Percentiles rank a stretch among this genome's conserved stretches.
Evolutionary conservation across 805 yeast species (phyloP).

Genomic region (Debaryomyces tyrocola): DNA sequence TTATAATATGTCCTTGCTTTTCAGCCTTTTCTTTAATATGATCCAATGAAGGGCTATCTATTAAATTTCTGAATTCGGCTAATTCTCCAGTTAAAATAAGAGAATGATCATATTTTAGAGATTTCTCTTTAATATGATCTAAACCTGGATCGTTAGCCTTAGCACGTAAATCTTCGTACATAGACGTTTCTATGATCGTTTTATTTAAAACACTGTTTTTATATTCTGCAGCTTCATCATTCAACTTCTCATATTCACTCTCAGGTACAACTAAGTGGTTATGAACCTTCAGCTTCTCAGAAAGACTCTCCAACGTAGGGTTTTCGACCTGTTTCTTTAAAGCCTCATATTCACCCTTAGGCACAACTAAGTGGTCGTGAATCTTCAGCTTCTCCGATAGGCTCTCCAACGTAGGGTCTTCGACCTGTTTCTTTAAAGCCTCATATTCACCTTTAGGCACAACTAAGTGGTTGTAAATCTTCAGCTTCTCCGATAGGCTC

Average conservation of each 20-base stretch:
- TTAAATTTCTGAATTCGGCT: constrained; percentile 8
- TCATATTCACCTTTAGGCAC: constrained; percentile 14
- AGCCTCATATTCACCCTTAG: constrained; percentile 11
- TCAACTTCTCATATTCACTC: constrained; percentile 14
- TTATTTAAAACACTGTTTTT: not conserved
- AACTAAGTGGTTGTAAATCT: constrained; percentile 13
- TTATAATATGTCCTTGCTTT: not conserved
- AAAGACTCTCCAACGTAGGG: constrained; percentile 16
- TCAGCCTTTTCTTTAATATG: constrained; percentile 22
- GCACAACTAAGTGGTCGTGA: constrained; percentile 16
- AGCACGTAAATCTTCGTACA: not conserved
- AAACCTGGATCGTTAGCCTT: constrained; percentile 21
- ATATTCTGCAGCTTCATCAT: constrained; percentile 5
- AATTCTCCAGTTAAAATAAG: constrained; percentile 17
- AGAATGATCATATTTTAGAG: constrained; percentile 13
- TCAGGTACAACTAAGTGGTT: constrained; percentile 17
- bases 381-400: constrained; percentile 16
- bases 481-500: constrained; percentile 16
- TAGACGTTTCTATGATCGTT: not conserved
- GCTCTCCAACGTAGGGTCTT: constrained; percentile 14
- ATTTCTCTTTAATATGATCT: constrained; percentile 19
- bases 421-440: constrained; percentile 10
- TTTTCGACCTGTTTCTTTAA: constrained; percentile 11
- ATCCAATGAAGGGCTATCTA: constrained; percentile 22
- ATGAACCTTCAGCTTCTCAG: constrained; percentile 14